A percentile compares a stretch with the other conserved stretches of the same genome.
Evolutionary conservation across 2,329 filamentous ascomycete genomes (phyloP).

Genomic region (Fusarium chaquense): DNA sequence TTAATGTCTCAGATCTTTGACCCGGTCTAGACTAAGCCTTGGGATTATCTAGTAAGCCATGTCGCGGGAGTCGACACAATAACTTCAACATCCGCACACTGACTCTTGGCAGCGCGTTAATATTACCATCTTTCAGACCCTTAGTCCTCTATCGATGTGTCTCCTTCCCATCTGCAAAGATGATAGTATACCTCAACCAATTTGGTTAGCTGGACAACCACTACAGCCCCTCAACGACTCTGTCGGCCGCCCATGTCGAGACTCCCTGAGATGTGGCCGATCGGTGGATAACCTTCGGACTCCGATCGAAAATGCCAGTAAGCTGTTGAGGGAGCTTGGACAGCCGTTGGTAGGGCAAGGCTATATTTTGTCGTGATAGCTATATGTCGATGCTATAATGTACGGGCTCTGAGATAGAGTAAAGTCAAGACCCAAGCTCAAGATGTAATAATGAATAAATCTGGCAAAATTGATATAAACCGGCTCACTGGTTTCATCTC

Average conservation of each 20-base stretch:
- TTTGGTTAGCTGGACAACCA: constrained; percentile 15
- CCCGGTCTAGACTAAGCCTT: constrained; percentile 18
- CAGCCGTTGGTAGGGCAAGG: not conserved
- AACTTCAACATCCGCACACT: not conserved
- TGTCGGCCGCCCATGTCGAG: constrained; percentile 7
- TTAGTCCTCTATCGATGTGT: not conserved
- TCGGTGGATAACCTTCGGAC: not conserved
- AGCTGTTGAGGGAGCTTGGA: not conserved
- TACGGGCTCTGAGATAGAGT: not conserved
- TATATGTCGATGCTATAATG: not conserved
- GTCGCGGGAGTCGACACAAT: constrained; percentile 10
- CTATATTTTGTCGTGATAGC: too few relatives aligned
- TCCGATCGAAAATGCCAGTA: not conserved
- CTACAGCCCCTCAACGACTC: not conserved
- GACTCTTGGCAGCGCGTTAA: not conserved
- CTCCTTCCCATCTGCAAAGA: not conserved
- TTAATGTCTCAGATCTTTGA: constrained; percentile 20
- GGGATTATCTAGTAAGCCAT: not conserved
- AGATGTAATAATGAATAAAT: not conserved
- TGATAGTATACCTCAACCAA: not conserved
- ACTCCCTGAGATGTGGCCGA: not conserved
- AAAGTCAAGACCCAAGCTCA: not conserved
- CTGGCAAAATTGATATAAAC: not conserved
- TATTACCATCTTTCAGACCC: not conserved
- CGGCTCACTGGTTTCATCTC: not conserved